A percentile compares a stretch with the other conserved stretches of the same genome.
Evolutionary conservation across 495 filamentous ascomycete species (phyloP).

Genomic region (Durotheca rogersii): DNA sequence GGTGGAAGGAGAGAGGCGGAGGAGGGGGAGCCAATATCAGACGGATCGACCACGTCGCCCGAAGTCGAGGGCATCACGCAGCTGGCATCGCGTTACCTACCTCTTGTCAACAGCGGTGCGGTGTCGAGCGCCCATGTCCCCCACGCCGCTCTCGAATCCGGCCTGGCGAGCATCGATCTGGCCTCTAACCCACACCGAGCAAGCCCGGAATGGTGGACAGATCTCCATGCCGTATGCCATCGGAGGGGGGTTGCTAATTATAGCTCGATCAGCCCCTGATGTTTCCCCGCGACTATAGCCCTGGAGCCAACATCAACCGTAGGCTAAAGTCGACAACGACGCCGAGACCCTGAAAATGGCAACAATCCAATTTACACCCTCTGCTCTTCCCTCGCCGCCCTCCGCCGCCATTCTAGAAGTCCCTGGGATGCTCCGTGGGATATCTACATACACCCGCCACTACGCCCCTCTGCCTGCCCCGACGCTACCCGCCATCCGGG

Average conservation of each 20-base stretch:
- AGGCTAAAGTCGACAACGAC: conserved; percentile 26
- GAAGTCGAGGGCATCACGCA: too few species aligned
- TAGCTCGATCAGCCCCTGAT: conserved; percentile 19
- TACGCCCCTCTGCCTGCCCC: neutral
- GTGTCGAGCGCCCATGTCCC: too few species aligned
- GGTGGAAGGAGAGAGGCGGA: too few species aligned
- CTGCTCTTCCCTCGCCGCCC: conserved; percentile 11
- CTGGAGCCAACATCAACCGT: conserved; percentile 21
- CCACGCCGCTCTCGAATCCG: too few species aligned
- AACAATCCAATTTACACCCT: conserved; percentile 13
- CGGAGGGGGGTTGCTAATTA: conserved; percentile 7
- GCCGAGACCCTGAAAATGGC: conserved; percentile 21
- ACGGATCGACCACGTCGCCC: too few species aligned
- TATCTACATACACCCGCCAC: neutral
- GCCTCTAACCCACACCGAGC: too few species aligned
- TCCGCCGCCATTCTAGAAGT: conserved; percentile 14
- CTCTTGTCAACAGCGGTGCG: too few species aligned
- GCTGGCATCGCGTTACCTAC: too few species aligned
- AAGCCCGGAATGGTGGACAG: too few species aligned
- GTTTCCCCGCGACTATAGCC: conserved; percentile 6
- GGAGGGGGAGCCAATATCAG: too few species aligned
- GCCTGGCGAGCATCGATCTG: too few species aligned
- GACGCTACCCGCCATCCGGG: conserved; percentile 25
- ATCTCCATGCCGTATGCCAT: too few species aligned
- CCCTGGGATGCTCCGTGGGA: neutral